These are phyloP conservation scores for Spergularia marina DNA, from an alignment of 148 eudicot species.

Conservation along the genomic window DNA sequence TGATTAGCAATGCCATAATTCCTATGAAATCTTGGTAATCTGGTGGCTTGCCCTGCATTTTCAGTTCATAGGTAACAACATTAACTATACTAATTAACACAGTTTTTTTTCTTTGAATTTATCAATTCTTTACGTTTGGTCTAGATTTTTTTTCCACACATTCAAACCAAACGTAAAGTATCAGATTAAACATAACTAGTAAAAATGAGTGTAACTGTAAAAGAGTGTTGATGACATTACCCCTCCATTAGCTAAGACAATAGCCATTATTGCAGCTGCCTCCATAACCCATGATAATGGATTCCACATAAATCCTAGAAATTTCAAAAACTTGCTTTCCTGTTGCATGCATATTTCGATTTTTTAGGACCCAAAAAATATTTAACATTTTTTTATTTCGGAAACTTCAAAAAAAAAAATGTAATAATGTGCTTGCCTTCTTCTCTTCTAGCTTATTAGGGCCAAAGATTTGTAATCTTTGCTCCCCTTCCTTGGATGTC, in stretches of 20 bases:
- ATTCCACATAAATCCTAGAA: slow-evolving; percentile 86
- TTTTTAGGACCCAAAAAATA: too few relatives aligned
- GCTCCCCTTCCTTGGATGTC: slow-evolving; percentile 40
- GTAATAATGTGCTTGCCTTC: slow-evolving; percentile 28
- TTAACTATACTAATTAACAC: background rate
- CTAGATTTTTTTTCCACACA: too few relatives aligned
- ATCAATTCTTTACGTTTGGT: too few relatives aligned
- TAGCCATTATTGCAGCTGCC: slow-evolving; percentile 74
- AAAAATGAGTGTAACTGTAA: background rate
- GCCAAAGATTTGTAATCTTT: slow-evolving; percentile 57
- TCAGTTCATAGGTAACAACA: background rate
- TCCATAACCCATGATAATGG: slow-evolving; percentile 93
- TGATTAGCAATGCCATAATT: slow-evolving; percentile 49
- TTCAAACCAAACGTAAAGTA: too few relatives aligned
- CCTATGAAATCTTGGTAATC: slow-evolving; percentile 89
- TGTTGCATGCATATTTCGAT: slow-evolving; percentile 17
- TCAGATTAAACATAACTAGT: too few relatives aligned
- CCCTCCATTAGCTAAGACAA: slow-evolving; percentile 77
- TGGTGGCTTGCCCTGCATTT: slow-evolving; percentile 62
- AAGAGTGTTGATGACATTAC: slow-evolving; percentile 24
- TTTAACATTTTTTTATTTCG: too few relatives aligned
- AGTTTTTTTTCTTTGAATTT: too few relatives aligned
- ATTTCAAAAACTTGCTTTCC: slow-evolving; percentile 67
- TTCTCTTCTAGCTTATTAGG: slow-evolving; percentile 83
- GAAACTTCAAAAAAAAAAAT: background rate